Conservation (phyloP, 768 basidiomycete genomes). For the Tulasnella sp. region DNA sequence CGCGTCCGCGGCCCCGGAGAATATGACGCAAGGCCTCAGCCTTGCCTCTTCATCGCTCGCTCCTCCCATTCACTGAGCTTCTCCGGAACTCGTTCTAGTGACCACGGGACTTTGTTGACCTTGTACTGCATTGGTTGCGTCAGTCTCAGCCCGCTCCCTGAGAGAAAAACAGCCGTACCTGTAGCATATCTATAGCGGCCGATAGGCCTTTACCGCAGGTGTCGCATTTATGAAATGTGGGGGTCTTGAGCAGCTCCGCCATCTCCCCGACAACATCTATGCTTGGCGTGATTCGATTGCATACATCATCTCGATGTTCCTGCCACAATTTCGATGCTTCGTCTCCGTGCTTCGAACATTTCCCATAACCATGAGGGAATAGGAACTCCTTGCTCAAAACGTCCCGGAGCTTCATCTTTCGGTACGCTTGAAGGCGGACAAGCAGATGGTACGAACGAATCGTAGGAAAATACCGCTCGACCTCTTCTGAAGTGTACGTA, state of each 20-base stretch:
- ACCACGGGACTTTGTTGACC: slow-evolving; percentile 6
- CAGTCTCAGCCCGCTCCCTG: not conserved
- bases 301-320: slow-evolving; percentile 39
- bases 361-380: slow-evolving; percentile 66
- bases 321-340: slow-evolving; percentile 46
- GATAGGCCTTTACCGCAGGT: slow-evolving; percentile 47
- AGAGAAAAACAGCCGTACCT: slow-evolving; percentile 34
- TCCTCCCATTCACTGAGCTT: not conserved
- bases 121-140: not conserved
- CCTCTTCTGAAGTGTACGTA: slow-evolving; percentile 44
- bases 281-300: slow-evolving; percentile 35
- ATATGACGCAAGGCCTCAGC: too few relatives aligned
- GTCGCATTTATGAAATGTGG: slow-evolving; percentile 46
- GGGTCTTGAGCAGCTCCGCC: slow-evolving; percentile 39
- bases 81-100: slow-evolving; percentile 2
- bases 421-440: slow-evolving; percentile 49
- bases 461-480: slow-evolving; percentile 45
- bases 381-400: slow-evolving; percentile 52
- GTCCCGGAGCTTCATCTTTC: slow-evolving; percentile 46
- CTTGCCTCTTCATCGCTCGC: not conserved
- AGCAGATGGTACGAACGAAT: slow-evolving; percentile 57
- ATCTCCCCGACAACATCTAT: slow-evolving; percentile 65
- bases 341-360: slow-evolving; percentile 46
- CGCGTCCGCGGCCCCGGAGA: too few relatives aligned
- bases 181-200: slow-evolving; percentile 56